phyloP scores from a whole-genome alignment of 306 rosid species.

The Astragalus membranaceus region DNA sequence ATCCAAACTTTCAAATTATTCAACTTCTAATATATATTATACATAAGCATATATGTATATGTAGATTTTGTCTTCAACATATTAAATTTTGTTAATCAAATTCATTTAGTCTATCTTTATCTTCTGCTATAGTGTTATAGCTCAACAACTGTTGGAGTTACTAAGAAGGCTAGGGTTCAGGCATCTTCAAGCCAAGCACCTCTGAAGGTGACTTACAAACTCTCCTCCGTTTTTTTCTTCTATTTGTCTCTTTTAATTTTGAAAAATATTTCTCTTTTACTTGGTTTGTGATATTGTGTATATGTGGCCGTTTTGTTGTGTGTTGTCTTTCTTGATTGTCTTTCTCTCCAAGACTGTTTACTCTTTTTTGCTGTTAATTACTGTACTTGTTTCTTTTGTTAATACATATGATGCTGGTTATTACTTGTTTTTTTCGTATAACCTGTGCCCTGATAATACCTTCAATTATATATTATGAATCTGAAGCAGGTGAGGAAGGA shows the following conservation, averaged over 20 bases:
- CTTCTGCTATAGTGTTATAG: slow-evolving; percentile 41
- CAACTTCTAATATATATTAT: neutral
- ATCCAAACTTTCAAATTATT: neutral
- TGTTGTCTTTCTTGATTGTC: slow-evolving; percentile 25
- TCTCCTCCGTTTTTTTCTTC: slow-evolving; percentile 17
- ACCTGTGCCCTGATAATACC: too few species aligned
- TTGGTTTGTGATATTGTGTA: neutral
- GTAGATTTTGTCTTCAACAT: neutral
- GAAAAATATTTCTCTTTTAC: too few species aligned
- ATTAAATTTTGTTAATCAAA: neutral
- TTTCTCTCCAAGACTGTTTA: slow-evolving; percentile 17
- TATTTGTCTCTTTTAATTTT: neutral
- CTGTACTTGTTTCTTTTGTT: too few species aligned
- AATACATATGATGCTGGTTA: too few species aligned
- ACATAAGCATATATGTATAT: neutral
- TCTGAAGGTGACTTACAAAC: slow-evolving; percentile 49
- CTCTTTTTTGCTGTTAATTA: slow-evolving; percentile 30
- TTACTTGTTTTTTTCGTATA: too few species aligned
- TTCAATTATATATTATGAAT: too few species aligned
- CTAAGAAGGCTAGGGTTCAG: slow-evolving; percentile 75
- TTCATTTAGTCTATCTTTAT: neutral
- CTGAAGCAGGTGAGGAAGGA: too few species aligned
- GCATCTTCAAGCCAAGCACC: slow-evolving; percentile 69
- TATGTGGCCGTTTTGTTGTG: neutral
- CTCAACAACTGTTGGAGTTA: slow-evolving; percentile 37